phyloP scores from a whole-genome alignment of 1,284 basidiomycete genomes.

The Pseudozyma sp. region DNA sequence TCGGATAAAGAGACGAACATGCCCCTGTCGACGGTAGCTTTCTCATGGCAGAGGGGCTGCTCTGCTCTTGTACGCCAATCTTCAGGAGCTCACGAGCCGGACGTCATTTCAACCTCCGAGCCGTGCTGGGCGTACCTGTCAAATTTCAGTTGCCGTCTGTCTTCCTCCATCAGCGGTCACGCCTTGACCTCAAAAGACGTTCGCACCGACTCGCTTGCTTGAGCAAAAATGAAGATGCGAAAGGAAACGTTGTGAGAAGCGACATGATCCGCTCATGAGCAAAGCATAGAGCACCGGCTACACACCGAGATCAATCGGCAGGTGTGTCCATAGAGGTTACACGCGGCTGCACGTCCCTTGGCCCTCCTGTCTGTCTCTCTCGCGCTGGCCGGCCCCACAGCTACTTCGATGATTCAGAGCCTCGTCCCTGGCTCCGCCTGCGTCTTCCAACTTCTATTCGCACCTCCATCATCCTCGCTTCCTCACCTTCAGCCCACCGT shows the following conservation, averaged over 20 bases:
- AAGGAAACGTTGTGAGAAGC: too few relatives aligned
- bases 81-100: neutral
- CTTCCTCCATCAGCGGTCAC: neutral
- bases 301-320: neutral
- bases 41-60: neutral
- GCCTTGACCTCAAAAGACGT: too few relatives aligned
- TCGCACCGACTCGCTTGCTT: neutral
- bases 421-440: slow-evolving; percentile 7
- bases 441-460: slow-evolving; percentile 34
- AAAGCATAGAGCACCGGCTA: neutral
- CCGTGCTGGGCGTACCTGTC: neutral
- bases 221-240: neutral
- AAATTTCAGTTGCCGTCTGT: slow-evolving; percentile 10
- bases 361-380: neutral
- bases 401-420: too few relatives aligned
- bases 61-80: neutral
- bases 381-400: neutral
- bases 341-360: slow-evolving; percentile 17
- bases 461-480: slow-evolving; percentile 4
- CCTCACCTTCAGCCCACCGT: slow-evolving; percentile 11
- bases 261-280: neutral
- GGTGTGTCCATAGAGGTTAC: slow-evolving; percentile 19
- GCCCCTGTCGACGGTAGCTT: too few relatives aligned
- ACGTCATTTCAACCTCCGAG: slow-evolving; percentile 13
- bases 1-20: too few relatives aligned